Percentiles rank a stretch among this genome's conserved stretches.
phyloP scores from a whole-genome alignment of 805 yeast species.

The Isabelozyma rhagii region DNA sequence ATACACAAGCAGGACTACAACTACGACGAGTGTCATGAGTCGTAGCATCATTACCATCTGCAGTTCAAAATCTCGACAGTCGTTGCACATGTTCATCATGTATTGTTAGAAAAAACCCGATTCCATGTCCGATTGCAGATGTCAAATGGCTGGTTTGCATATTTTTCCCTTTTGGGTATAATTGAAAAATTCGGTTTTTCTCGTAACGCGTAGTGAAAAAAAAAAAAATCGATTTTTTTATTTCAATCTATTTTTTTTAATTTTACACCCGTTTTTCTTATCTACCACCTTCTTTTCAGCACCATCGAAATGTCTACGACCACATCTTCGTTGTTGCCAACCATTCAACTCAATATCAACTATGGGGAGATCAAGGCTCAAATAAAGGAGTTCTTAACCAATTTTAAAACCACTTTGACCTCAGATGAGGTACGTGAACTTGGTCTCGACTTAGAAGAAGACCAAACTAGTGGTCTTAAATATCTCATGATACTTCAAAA shows the following conservation, averaged over 20 bases:
- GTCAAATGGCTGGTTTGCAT: neutral
- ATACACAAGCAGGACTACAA: too few species aligned
- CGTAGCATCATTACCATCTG: too few species aligned
- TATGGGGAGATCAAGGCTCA: slow-evolving; percentile 60
- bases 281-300: neutral
- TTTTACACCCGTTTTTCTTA: neutral
- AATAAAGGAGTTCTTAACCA: slow-evolving; percentile 63
- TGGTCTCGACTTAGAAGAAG: slow-evolving; percentile 16
- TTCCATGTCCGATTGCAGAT: neutral
- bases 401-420: slow-evolving; percentile 49
- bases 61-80: too few species aligned
- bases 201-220: neutral
- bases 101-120: neutral
- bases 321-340: slow-evolving; percentile 44
- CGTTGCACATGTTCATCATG: too few species aligned
- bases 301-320: slow-evolving; percentile 16
- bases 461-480: slow-evolving; percentile 52
- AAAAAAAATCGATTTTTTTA: neutral
- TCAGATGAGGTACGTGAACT: slow-evolving; percentile 17
- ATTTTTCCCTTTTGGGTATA: neutral
- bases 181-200: neutral
- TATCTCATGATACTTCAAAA: slow-evolving; percentile 72
- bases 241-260: neutral
- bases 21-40: too few species aligned
- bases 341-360: slow-evolving; percentile 69